Evolutionary conservation across 1,284 basidiomycete genomes (phyloP).

Genomic region (Fomitopsis palustris): DNA sequence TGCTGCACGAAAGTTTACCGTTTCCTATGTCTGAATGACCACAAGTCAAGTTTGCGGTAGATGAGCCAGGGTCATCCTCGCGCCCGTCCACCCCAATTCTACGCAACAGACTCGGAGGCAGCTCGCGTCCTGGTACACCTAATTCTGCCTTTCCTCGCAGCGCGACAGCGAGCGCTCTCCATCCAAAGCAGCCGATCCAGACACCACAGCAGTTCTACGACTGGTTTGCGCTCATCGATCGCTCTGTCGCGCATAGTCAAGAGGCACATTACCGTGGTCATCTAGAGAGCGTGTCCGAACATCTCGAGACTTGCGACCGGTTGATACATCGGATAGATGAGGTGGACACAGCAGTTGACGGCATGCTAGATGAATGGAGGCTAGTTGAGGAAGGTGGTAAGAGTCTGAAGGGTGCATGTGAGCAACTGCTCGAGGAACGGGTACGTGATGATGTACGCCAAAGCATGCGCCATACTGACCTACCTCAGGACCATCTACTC

Average conservation of each 20-base stretch:
- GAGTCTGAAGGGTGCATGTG: constrained; percentile 87
- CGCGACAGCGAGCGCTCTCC: constrained; percentile 44
- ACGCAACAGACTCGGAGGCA: constrained; percentile 31
- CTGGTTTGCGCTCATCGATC: constrained; percentile 86
- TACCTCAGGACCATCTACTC: constrained; percentile 64
- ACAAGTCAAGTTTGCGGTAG: constrained; percentile 34
- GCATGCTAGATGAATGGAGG: constrained; percentile 80
- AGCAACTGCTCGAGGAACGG: constrained; percentile 82
- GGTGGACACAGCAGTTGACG: constrained; percentile 69
- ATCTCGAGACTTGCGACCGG: constrained; percentile 73
- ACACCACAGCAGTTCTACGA: constrained; percentile 94
- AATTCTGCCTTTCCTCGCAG: constrained; percentile 23
- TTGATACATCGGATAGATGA: constrained; percentile 68
- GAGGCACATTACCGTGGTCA: constrained; percentile 88
- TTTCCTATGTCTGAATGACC: constrained; percentile 5
- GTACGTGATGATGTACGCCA: constrained; percentile 39
- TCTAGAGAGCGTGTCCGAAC: constrained; percentile 67
- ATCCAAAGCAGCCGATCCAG: constrained; percentile 70
- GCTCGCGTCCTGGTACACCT: constrained; percentile 34
- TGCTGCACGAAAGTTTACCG: constrained; percentile 18
- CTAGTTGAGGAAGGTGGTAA: constrained; percentile 86
- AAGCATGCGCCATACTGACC: not conserved
- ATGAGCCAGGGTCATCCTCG: constrained; percentile 35
- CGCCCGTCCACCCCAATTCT: constrained; percentile 40
- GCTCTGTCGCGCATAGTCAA: constrained; percentile 86